Percentiles rank a stretch among this genome's conserved stretches.
phyloP scores from a whole-genome alignment of 495 filamentous ascomycete genomes.

The Neurospora tetraspora region DNA sequence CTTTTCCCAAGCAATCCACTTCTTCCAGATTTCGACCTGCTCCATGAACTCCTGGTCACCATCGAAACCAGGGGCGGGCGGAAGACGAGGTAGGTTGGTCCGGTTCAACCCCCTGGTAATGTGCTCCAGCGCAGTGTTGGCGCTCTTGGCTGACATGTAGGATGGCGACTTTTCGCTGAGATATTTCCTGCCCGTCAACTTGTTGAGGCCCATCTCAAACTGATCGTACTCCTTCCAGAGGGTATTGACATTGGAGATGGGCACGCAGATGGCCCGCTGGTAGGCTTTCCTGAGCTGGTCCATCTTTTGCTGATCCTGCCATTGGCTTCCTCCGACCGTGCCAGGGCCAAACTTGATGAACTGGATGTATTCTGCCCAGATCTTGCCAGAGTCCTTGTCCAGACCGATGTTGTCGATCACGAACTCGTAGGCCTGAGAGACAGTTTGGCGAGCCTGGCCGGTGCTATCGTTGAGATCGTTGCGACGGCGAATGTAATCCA shows the following conservation, averaged over 20 bases:
- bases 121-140: conserved; percentile 72
- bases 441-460: conserved; percentile 61
- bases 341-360: conserved; percentile 84
- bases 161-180: conserved; percentile 81
- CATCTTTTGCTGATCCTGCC: conserved; percentile 98
- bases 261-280: conserved; percentile 76
- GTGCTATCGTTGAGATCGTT: conserved; percentile 79
- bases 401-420: conserved; percentile 82
- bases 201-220: conserved; percentile 89
- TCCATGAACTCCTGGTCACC: conserved; percentile 76
- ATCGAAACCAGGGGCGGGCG: conserved; percentile 75
- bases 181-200: conserved; percentile 81
- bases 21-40: conserved; percentile 86
- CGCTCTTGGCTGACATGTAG: conserved; percentile 88
- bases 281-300: conserved; percentile 83
- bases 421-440: conserved; percentile 80
- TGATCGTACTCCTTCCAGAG: conserved; percentile 96
- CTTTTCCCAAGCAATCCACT: conserved; percentile 92
- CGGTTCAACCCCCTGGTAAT: conserved; percentile 69
- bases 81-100: conserved; percentile 67
- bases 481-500: conserved; percentile 85
- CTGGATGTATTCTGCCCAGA: conserved; percentile 89
- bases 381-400: conserved; percentile 79
- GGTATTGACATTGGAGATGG: conserved; percentile 64
- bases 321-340: conserved; percentile 67